These are phyloP conservation scores for Cryptococcus sp. DNA, from an alignment of 1,284 basidiomycete species.

Conservation along the genomic window DNA sequence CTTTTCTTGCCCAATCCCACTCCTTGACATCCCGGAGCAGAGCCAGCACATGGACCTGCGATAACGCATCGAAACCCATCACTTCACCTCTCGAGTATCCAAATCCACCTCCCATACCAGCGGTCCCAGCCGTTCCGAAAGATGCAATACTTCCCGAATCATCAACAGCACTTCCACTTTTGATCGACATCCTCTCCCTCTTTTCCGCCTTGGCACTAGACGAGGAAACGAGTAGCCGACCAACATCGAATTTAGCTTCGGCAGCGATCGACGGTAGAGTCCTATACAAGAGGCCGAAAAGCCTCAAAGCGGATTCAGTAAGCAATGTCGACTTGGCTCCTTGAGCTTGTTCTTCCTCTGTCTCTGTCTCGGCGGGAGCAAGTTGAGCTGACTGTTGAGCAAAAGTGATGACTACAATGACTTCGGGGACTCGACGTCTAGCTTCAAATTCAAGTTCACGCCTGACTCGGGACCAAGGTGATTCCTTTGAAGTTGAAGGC, in stretches of 20 bases:
- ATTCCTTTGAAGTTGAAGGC: constrained; percentile 50
- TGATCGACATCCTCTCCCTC: constrained; percentile 35
- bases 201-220: constrained; percentile 46
- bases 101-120: constrained; percentile 49
- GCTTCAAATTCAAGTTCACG: constrained; percentile 69
- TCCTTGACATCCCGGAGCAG: constrained; percentile 67
- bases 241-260: constrained; percentile 79
- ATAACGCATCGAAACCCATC: constrained; percentile 57
- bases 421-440: constrained; percentile 73
- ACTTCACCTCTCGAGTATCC: constrained; percentile 47
- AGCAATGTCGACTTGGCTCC: constrained; percentile 56
- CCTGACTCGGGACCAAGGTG: constrained; percentile 63
- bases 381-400: constrained; percentile 55
- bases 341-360: constrained; percentile 39
- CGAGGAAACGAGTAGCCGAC: constrained; percentile 65
- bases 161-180: constrained; percentile 42
- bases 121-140: constrained; percentile 43
- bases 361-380: constrained; percentile 38
- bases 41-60: constrained; percentile 73
- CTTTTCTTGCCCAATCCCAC: constrained; percentile 71
- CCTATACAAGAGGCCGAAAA: constrained; percentile 78
- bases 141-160: constrained; percentile 43
- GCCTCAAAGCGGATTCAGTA: constrained; percentile 68
- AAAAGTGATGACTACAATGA: constrained; percentile 75
- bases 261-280: constrained; percentile 67